phyloP scores from a whole-genome alignment of 2,329 filamentous ascomycete species.

The Alternaria angustiovoidea region DNA sequence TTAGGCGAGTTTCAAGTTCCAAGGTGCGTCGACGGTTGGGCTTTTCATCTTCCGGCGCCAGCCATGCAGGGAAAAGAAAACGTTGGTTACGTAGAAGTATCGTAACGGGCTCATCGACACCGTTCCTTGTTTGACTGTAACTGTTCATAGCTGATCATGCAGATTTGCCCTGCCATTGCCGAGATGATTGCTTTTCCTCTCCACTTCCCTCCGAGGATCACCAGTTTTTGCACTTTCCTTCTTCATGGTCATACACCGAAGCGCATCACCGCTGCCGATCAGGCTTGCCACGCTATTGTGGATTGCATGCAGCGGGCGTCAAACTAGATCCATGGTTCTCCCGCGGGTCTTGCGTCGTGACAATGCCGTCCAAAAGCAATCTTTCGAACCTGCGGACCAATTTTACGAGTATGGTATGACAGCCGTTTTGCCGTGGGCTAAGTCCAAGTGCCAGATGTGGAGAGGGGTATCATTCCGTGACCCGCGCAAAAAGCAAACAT shows the following conservation, averaged over 20 bases:
- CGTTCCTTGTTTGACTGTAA: slow-evolving; percentile 1
- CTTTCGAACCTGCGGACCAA: not conserved
- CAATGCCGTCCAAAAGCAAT: slow-evolving; percentile 6
- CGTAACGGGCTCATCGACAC: not conserved
- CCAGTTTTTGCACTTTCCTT: not conserved
- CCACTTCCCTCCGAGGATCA: not conserved
- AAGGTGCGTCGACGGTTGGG: not conserved
- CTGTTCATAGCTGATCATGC: slow-evolving; percentile 5
- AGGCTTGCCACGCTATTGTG: slow-evolving; percentile 3
- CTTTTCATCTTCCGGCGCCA: not conserved
- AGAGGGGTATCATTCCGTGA: not conserved
- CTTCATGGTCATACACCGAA: not conserved
- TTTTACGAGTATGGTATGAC: not conserved
- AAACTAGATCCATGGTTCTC: slow-evolving; percentile 12
- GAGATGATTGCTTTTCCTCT: slow-evolving; percentile 2
- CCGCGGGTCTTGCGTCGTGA: not conserved
- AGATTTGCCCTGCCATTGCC: slow-evolving; percentile 1
- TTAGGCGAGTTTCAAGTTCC: slow-evolving; percentile 7
- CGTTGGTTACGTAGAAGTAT: not conserved
- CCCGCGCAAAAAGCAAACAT: slow-evolving; percentile 1
- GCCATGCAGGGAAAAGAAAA: slow-evolving; percentile 2
- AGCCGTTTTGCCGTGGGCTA: slow-evolving; percentile 1
- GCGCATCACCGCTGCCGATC: slow-evolving; percentile 14
- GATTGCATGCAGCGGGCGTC: slow-evolving; percentile 4
- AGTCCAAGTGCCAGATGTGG: not conserved